Evolutionary conservation across 352 stramenopile species (phyloP).

Genomic region (Phytophthora sansomeana): DNA sequence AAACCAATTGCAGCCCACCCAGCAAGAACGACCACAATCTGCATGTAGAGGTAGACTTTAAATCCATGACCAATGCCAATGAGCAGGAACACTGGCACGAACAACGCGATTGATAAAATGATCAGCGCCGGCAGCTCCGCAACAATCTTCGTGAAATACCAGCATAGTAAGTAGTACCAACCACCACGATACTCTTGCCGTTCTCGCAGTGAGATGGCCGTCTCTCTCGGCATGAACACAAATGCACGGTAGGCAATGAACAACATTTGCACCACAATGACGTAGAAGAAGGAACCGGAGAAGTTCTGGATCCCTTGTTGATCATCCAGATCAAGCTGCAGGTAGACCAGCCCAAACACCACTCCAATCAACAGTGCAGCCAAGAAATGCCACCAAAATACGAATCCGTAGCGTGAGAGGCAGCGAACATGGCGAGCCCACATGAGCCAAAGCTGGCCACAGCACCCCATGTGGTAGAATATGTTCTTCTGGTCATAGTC

Average conservation of each 20-base stretch:
- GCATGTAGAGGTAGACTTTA: constrained; percentile 54
- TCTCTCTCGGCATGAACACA: constrained; percentile 47
- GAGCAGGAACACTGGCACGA: constrained; percentile 52
- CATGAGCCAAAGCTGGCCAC: constrained; percentile 40
- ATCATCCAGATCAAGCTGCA: constrained; percentile 51
- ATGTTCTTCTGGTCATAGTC: constrained; percentile 35
- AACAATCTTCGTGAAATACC: constrained; percentile 57
- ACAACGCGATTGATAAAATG: constrained; percentile 48
- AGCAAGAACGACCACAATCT: constrained; percentile 53
- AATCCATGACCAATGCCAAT: constrained; percentile 52
- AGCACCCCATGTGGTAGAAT: constrained; percentile 45
- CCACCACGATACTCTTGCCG: constrained; percentile 46
- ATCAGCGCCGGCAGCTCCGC: constrained; percentile 49
- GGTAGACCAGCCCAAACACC: constrained; percentile 51
- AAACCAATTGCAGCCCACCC: constrained; percentile 42
- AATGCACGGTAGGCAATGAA: constrained; percentile 49
- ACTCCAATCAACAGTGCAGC: constrained; percentile 58
- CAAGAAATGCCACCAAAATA: constrained; percentile 52
- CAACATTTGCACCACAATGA: constrained; percentile 59
- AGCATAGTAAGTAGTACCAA: constrained; percentile 53
- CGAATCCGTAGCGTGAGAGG: constrained; percentile 49
- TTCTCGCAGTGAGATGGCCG: constrained; percentile 52
- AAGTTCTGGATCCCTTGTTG: constrained; percentile 68
- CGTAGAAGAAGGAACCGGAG: constrained; percentile 58
- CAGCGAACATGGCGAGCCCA: constrained; percentile 48